Percentiles rank a stretch among this genome's conserved stretches.
These are phyloP conservation scores for Tuber borchii DNA, from an alignment of 495 filamentous ascomycete genomes.

Conservation along the genomic window DNA sequence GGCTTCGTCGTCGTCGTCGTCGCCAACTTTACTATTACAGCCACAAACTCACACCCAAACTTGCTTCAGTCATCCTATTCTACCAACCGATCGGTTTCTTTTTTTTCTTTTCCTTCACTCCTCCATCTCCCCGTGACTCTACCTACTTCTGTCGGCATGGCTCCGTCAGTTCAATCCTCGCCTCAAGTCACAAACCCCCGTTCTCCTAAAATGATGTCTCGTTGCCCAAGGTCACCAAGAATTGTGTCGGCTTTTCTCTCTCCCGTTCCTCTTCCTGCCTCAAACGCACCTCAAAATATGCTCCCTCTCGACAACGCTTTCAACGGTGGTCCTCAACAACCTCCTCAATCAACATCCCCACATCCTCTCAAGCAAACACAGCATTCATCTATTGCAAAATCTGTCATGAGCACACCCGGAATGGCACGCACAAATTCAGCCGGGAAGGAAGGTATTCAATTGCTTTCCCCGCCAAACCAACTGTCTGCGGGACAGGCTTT, in stretches of 20 bases:
- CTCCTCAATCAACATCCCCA: constrained; percentile 18
- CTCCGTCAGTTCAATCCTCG: constrained; percentile 22
- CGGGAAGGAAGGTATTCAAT: constrained; percentile 10
- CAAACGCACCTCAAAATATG: constrained; percentile 14
- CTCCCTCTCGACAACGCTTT: constrained; percentile 15
- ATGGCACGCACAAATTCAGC: constrained; percentile 30
- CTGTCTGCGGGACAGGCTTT: constrained; percentile 53
- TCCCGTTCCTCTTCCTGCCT: constrained; percentile 5
- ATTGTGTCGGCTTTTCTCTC: not conserved
- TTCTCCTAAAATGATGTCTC: constrained; percentile 22
- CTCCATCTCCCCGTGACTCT: not conserved
- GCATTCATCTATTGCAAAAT: constrained; percentile 55
- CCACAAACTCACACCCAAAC: not conserved
- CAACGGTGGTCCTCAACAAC: constrained; percentile 14
- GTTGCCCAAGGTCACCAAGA: constrained; percentile 13
- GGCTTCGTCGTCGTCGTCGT: not conserved
- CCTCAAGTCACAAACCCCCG: constrained; percentile 12
- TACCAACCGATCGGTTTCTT: constrained; percentile 2
- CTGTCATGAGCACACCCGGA: constrained; percentile 48
- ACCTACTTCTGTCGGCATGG: constrained; percentile 12
- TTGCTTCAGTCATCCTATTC: not conserved
- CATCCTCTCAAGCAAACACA: constrained; percentile 44
- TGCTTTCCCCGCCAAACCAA: constrained; percentile 46
- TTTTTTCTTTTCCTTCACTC: not conserved
- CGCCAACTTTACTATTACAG: not conserved